Evolutionary conservation across 768 basidiomycete species (phyloP), one percentile per base, ranked within the genome.

Genomic region (Pulveroboletus sp.): DNA sequence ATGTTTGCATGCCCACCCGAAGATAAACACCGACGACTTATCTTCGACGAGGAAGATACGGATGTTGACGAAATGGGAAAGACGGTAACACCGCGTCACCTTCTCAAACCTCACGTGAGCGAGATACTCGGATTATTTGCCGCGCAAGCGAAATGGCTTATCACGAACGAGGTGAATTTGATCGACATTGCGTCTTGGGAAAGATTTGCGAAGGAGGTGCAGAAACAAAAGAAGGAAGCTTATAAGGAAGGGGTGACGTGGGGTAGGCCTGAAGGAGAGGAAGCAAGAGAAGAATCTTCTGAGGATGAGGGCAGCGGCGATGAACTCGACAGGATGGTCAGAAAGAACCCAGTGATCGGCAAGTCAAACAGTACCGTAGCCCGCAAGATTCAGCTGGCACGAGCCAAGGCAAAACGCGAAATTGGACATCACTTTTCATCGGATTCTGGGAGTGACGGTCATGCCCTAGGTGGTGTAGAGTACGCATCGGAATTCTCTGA

Each of bases 401-500:
- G 30, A 17, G 42, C 32, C 40, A 58, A 43, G 52, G 17, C 43
- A 40, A 10, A 24, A 3, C 47, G 9, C 15, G 5, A 30, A 15
- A 35, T 21, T 5, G 32, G 35, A 13, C 6, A 9, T 10, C 46
- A 7, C 11, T 24, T 46, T 33, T 56, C 55, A 8, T 63, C 65
- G 2, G 53, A 31, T 13, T 61, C 69, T 31, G 63, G 26, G 2
- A 58, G 59, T 11, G 67, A 69, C 1, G 50, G 15, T 21, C 55
- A 41, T 11, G 33, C 35, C 21, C 47, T 35, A n/a, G 46, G 42
- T 13, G 46, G 43, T 58, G 41, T 69, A 60, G 58, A 36, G 10
- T 83, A 83, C 54, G 80, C 78, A 58, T 72, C 78, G 0, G 82
- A 84, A 57, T 84, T 83, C 59, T 78, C 77, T 10, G 74, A 76